phyloP scores from a whole-genome alignment of 257 asterid species.

The Thymus mandschuricus region DNA sequence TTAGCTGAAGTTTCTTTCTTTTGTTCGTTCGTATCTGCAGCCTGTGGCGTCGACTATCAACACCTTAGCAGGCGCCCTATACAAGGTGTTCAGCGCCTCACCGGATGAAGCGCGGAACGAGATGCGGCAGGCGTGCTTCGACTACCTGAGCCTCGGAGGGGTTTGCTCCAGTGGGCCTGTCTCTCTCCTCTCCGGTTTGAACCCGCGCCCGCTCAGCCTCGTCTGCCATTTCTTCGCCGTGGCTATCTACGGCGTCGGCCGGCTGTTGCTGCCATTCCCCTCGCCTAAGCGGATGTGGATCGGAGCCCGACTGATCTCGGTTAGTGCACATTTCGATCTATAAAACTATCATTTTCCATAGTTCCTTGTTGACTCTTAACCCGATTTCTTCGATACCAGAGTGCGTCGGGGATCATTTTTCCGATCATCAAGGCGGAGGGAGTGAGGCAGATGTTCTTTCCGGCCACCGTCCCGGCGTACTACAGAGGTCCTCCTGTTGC shows the following conservation, averaged over 20 bases:
- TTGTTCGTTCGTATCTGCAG: constrained; percentile 28
- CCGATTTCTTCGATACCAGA: constrained; percentile 32
- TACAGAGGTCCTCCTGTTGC: constrained; percentile 49
- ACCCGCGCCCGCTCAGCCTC: constrained; percentile 56
- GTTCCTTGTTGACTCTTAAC: too few species aligned
- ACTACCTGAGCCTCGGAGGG: constrained; percentile 61
- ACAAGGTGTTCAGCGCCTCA: constrained; percentile 56
- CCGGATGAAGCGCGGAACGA: constrained; percentile 52
- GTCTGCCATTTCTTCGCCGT: constrained; percentile 65
- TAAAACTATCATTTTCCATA: too few species aligned
- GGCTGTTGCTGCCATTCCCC: constrained; percentile 53
- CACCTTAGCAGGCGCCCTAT: constrained; percentile 57
- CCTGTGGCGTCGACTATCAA: constrained; percentile 64
- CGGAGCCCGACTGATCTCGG: constrained; percentile 55
- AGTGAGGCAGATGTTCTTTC: constrained; percentile 66
- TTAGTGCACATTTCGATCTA: constrained; percentile 20
- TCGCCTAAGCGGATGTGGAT: constrained; percentile 56
- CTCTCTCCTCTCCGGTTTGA: constrained; percentile 57
- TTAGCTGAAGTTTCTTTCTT: too few species aligned
- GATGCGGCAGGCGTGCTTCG: constrained; percentile 63
- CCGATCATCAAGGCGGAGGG: constrained; percentile 73
- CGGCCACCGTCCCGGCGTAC: constrained; percentile 59
- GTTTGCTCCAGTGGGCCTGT: constrained; percentile 57
- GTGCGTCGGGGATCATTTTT: constrained; percentile 57
- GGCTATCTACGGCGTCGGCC: constrained; percentile 56